Percentiles rank a stretch among this genome's conserved stretches.
Conservation (phyloP, 2,329 filamentous ascomycete species). For the Fusarium nematophilum region DNA sequence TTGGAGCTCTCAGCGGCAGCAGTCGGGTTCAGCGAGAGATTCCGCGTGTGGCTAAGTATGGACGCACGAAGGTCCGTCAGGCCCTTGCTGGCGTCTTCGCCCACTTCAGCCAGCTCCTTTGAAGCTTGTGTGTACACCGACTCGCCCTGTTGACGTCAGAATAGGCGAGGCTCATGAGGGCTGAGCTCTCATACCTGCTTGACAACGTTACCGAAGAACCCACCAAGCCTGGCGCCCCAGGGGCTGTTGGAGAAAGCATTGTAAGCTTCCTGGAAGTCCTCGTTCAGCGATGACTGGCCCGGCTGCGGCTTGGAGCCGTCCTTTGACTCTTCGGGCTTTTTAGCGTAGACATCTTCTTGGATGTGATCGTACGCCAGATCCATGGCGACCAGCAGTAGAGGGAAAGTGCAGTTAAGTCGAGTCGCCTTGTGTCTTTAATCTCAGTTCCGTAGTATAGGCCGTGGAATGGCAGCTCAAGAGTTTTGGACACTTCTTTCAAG, state of each 20-base stretch:
- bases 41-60: constrained; percentile 78
- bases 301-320: constrained; percentile 55
- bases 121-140: constrained; percentile 84
- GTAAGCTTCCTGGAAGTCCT: constrained; percentile 94
- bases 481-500: constrained; percentile 22
- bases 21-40: constrained; percentile 71
- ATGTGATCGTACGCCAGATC: constrained; percentile 98
- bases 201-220: constrained; percentile 89
- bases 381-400: constrained; percentile 64
- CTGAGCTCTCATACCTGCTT: constrained; percentile 75
- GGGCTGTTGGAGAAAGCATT: constrained; percentile 90
- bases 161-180: constrained; percentile 4
- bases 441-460: not conserved
- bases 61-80: constrained; percentile 76
- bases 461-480: constrained; percentile 4
- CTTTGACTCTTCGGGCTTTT: constrained; percentile 59
- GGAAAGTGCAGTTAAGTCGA: not conserved
- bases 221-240: constrained; percentile 90
- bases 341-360: constrained; percentile 80
- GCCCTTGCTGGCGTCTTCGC: constrained; percentile 84
- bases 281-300: constrained; percentile 73
- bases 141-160: constrained; percentile 70
- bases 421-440: not conserved
- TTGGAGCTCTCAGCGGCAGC: constrained; percentile 45
- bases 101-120: constrained; percentile 83